Conservation (phyloP, 2,329 filamentous ascomycete genomes). For the Aureobasidium zeae region DNA sequence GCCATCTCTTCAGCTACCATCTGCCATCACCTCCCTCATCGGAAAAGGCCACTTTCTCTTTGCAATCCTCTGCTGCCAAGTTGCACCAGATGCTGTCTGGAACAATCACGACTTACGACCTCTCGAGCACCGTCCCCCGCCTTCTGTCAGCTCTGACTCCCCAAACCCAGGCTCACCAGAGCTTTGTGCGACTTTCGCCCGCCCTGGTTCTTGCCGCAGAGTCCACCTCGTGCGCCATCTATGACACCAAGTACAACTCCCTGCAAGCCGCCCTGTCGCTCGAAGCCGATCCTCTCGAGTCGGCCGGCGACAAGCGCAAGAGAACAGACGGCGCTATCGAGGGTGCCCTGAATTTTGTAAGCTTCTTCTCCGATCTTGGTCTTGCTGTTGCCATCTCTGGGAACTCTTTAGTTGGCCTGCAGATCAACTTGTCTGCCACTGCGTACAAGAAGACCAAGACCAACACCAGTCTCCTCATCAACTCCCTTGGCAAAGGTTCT, state of each 20-base stretch:
- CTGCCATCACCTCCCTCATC: conserved; percentile 17
- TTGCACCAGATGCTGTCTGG: conserved; percentile 51
- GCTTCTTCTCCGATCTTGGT: conserved; percentile 58
- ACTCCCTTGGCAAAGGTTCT: conserved; percentile 60
- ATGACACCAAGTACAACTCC: conserved; percentile 59
- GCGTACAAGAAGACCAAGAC: conserved; percentile 31
- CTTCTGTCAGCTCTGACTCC: conserved; percentile 39
- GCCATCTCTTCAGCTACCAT: conserved; percentile 21
- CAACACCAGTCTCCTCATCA: conserved; percentile 53
- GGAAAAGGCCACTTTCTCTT: conserved; percentile 19
- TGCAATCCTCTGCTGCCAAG: conserved; percentile 51
- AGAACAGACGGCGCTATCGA: conserved; percentile 14
- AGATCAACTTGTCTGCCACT: conserved; percentile 33
- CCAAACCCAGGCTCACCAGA: conserved; percentile 43
- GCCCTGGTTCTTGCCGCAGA: conserved; percentile 58
- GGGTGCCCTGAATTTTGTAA: conserved; percentile 17
- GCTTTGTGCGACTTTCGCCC: conserved; percentile 58
- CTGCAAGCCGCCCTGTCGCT: conserved; percentile 36
- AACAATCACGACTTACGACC: conserved; percentile 52
- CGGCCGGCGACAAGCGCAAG: conserved; percentile 23
- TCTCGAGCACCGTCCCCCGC: conserved; percentile 54
- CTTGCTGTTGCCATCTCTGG: conserved; percentile 57
- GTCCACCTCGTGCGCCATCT: conserved; percentile 47
- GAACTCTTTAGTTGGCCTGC: conserved; percentile 56
- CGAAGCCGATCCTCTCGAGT: conserved; percentile 15